These are phyloP conservation scores for Myxozyma kluyveri DNA, from an alignment of 805 yeast genomes.

Conservation along the genomic window DNA sequence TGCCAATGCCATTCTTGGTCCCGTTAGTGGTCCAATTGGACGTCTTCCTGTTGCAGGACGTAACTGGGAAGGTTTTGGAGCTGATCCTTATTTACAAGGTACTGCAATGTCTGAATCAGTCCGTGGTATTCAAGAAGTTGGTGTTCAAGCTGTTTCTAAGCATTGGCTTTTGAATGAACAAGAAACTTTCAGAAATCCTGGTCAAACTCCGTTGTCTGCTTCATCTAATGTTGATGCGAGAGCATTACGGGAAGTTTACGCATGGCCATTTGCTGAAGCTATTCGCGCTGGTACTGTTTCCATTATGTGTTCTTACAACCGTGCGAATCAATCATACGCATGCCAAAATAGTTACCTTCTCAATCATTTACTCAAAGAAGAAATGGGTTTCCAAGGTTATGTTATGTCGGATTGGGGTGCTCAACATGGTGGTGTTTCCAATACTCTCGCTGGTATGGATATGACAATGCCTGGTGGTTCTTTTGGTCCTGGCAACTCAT, in stretches of 20 bases:
- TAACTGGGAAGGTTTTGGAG: constrained; percentile 63
- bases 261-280: constrained; percentile 68
- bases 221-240: constrained; percentile 59
- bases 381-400: constrained; percentile 64
- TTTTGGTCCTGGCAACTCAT: constrained; percentile 39
- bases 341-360: constrained; percentile 58
- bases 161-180: constrained; percentile 63
- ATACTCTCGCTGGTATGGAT: constrained; percentile 59
- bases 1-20: constrained; percentile 55
- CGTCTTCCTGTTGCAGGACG: constrained; percentile 62
- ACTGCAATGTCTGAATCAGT: constrained; percentile 52
- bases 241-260: constrained; percentile 58
- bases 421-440: constrained; percentile 54
- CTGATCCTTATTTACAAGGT: constrained; percentile 62
- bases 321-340: constrained; percentile 55
- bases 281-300: constrained; percentile 59
- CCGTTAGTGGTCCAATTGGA: constrained; percentile 60
- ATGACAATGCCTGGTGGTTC: constrained; percentile 67
- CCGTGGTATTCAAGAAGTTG: constrained; percentile 48
- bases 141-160: constrained; percentile 31
- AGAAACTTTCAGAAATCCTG: constrained; percentile 56
- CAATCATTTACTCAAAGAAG: constrained; percentile 56
- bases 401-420: constrained; percentile 71
- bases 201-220: constrained; percentile 50
- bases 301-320: constrained; percentile 61